Conservation (phyloP, 2,329 filamentous ascomycete genomes). For the Botryosphaeria dothidea region DNA sequence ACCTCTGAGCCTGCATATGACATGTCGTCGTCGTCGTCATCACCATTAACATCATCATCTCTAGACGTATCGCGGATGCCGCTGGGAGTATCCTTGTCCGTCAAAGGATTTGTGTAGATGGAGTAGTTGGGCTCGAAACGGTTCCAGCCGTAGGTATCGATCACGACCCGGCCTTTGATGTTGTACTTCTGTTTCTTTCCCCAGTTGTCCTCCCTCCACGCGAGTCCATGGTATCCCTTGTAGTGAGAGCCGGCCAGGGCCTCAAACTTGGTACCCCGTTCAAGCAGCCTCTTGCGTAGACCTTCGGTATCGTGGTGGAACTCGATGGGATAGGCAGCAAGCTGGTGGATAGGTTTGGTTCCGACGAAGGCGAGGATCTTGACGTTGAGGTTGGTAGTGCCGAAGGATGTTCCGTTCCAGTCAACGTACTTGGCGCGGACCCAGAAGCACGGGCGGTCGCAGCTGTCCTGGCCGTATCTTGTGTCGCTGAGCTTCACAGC, state of each 20-base stretch:
- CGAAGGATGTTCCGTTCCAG: constrained; percentile 40
- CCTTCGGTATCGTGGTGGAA: constrained; percentile 44
- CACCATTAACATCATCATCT: not conserved
- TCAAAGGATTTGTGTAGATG: constrained; percentile 40
- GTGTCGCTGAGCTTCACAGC: constrained; percentile 32
- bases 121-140: constrained; percentile 47
- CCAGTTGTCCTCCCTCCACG: constrained; percentile 36
- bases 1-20: constrained; percentile 30
- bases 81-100: constrained; percentile 28
- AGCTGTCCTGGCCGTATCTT: constrained; percentile 34
- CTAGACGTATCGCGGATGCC: not conserved
- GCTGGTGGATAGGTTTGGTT: constrained; percentile 43
- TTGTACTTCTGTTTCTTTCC: constrained; percentile 42
- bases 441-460: constrained; percentile 40
- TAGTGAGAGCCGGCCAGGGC: constrained; percentile 51
- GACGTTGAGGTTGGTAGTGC: constrained; percentile 28
- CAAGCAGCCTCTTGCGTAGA: constrained; percentile 43
- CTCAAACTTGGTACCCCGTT: constrained; percentile 50
- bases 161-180: constrained; percentile 52
- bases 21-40: constrained; percentile 29
- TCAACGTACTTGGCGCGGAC: constrained; percentile 37
- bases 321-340: constrained; percentile 47
- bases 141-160: constrained; percentile 56
- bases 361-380: constrained; percentile 37
- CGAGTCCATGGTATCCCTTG: constrained; percentile 51